Percentiles rank a stretch among this genome's conserved stretches.
These are phyloP conservation scores for Apiotrichum montevideense DNA, from an alignment of 1,284 basidiomycete genomes.

Conservation along the genomic window DNA sequence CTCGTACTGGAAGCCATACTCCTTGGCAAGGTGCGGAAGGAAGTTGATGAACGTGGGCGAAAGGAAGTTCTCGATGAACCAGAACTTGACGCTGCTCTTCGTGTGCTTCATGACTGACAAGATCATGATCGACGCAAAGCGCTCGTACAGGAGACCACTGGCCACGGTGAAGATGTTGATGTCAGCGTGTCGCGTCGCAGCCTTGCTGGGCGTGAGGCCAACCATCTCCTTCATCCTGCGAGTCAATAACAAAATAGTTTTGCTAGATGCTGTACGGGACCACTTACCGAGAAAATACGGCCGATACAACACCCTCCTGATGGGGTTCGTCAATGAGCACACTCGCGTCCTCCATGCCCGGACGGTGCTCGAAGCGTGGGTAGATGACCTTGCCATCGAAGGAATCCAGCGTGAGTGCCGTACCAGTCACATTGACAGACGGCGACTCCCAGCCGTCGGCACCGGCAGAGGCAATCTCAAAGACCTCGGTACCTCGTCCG, in stretches of 20 bases:
- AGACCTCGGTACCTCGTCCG: constrained; percentile 75
- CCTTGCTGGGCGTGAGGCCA: constrained; percentile 28
- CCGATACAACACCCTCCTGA: constrained; percentile 11
- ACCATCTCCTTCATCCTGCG: constrained; percentile 30
- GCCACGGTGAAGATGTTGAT: constrained; percentile 99
- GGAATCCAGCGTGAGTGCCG: constrained; percentile 66
- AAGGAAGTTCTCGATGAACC: constrained; percentile 98
- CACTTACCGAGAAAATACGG: constrained; percentile 25
- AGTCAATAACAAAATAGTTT: not conserved
- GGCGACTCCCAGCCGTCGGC: constrained; percentile 77
- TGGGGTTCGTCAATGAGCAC: constrained; percentile 53
- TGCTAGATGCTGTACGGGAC: not conserved
- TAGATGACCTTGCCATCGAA: constrained; percentile 85
- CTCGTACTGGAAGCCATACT: constrained; percentile 88
- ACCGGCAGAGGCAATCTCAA: constrained; percentile 72
- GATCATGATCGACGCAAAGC: constrained; percentile 97
- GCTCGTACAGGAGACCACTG: constrained; percentile 92
- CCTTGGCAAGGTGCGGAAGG: constrained; percentile 81
- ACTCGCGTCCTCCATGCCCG: constrained; percentile 74
- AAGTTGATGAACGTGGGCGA: constrained; percentile 97
- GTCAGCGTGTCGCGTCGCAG: constrained; percentile 55
- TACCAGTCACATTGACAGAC: constrained; percentile 58
- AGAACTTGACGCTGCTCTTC: constrained; percentile 90
- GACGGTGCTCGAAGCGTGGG: constrained; percentile 63
- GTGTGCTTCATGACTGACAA: constrained; percentile 92